phyloP scores from a whole-genome alignment of 306 rosid genomes.

The Rosa persica region DNA sequence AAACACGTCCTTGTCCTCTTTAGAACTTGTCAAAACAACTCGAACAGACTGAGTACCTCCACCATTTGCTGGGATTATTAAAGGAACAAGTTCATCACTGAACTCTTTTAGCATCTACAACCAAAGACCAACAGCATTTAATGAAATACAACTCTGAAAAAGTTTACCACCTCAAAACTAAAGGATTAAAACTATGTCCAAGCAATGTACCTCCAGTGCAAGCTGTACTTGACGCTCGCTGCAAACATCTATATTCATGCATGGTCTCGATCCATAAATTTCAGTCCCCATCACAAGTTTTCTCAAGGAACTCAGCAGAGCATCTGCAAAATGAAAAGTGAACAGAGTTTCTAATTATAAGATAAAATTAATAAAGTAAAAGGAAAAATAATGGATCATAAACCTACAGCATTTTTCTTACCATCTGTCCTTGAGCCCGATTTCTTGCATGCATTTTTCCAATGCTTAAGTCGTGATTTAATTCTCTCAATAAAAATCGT shows the following conservation, averaged over 20 bases:
- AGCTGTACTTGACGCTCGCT: constrained; percentile 78
- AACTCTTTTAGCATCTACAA: constrained; percentile 62
- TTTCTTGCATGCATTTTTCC: constrained; percentile 54
- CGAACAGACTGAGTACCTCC: constrained; percentile 59
- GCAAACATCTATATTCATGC: constrained; percentile 75
- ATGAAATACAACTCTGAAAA: background rate
- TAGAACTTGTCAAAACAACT: constrained; percentile 59
- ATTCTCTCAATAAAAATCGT: constrained; percentile 62
- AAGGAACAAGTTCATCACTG: constrained; percentile 65
- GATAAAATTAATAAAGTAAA: constrained; percentile 2
- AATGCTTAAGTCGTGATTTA: constrained; percentile 55
- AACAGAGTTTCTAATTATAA: background rate
- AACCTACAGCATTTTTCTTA: constrained; percentile 33
- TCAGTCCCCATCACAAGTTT: constrained; percentile 60
- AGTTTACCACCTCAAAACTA: constrained; percentile 8
- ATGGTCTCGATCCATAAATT: constrained; percentile 63
- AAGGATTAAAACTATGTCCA: constrained; percentile 18
- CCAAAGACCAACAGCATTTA: constrained; percentile 14
- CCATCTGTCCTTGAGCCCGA: constrained; percentile 48
- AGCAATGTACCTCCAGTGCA: constrained; percentile 58
- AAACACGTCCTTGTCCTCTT: constrained; percentile 68
- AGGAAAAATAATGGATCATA: background rate
- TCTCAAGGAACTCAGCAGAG: constrained; percentile 53
- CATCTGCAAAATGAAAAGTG: constrained; percentile 47
- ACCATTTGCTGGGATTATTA: constrained; percentile 51